Percentiles rank a stretch among this genome's conserved stretches.
Conservation (phyloP, 139 green algal genomes). For the Auxenochlorella pyrenoidosa region DNA sequence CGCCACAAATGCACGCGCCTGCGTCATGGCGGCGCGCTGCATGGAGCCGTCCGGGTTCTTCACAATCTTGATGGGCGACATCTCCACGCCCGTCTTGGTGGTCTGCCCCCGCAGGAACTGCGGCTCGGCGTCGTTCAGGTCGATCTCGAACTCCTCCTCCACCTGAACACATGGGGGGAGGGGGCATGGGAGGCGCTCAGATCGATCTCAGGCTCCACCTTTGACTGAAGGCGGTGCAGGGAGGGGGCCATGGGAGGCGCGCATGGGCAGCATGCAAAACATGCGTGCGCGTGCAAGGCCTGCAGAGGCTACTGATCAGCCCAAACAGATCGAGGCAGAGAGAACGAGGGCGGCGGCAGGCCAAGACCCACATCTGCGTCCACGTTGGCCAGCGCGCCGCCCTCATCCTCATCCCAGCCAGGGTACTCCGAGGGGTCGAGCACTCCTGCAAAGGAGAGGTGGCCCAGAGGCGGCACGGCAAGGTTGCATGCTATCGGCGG, state of each 20-base stretch:
- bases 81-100: conserved; percentile 57
- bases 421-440: conserved; percentile 91
- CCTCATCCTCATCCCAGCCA: conserved; percentile 87
- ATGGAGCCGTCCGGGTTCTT: conserved; percentile 98
- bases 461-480: too few species aligned
- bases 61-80: conserved; percentile 96
- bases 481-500: too few species aligned
- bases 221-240: too few species aligned
- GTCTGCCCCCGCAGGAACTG: conserved; percentile 89
- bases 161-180: conserved; percentile 16
- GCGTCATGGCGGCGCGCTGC: conserved; percentile 97
- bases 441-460: conserved; percentile 56
- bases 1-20: too few species aligned
- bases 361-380: conserved; percentile 29
- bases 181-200: not conserved
- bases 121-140: conserved; percentile 97
- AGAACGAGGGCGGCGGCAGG: too few species aligned
- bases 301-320: too few species aligned
- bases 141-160: conserved; percentile 98
- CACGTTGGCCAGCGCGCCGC: conserved; percentile 10
- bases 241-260: not conserved
- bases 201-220: not conserved
- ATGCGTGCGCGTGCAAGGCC: too few species aligned
- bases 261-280: too few species aligned
- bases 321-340: too few species aligned